phyloP scores from a whole-genome alignment of 768 basidiomycete species.

The Boletales sp. region DNA sequence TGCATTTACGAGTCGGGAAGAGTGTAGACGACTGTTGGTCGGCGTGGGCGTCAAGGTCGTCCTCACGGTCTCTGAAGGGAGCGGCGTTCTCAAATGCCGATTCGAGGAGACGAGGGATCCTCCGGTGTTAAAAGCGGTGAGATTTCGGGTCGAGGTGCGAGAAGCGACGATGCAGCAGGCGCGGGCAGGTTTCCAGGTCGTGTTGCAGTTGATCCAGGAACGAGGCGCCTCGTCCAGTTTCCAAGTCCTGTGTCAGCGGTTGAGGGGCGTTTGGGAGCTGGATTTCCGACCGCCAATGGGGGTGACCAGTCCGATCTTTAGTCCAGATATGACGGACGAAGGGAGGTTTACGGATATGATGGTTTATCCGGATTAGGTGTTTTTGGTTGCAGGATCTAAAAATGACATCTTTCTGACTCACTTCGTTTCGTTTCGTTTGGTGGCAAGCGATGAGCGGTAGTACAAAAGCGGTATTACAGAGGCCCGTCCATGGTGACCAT shows the following conservation, averaged over 20 bases:
- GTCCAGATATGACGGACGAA: slow-evolving; percentile 28
- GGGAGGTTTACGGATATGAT: slow-evolving; percentile 26
- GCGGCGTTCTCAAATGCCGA: slow-evolving; percentile 72
- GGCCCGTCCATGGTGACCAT: slow-evolving; percentile 37
- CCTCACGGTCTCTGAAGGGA: slow-evolving; percentile 58
- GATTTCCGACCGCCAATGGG: slow-evolving; percentile 32
- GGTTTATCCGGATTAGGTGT: slow-evolving; percentile 28
- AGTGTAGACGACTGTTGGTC: slow-evolving; percentile 71
- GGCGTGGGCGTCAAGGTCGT: slow-evolving; percentile 66
- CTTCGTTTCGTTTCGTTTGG: background rate
- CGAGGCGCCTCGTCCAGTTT: slow-evolving; percentile 84
- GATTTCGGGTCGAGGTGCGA: slow-evolving; percentile 80
- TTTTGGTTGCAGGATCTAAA: slow-evolving; percentile 15
- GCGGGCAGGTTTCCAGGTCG: slow-evolving; percentile 49
- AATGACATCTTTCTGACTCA: slow-evolving; percentile 4
- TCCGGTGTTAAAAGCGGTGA: slow-evolving; percentile 60
- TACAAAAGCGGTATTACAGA: slow-evolving; percentile 9
- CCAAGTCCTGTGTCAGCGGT: slow-evolving; percentile 63
- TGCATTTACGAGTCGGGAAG: slow-evolving; percentile 61
- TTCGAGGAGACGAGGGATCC: slow-evolving; percentile 64
- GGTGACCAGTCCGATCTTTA: slow-evolving; percentile 19
- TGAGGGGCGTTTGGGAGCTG: slow-evolving; percentile 70
- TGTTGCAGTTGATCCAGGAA: slow-evolving; percentile 71
- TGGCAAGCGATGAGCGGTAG: background rate
- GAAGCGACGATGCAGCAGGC: slow-evolving; percentile 37